Evolutionary conservation across 345 rosid species (phyloP).

Genomic region (Pistacia integerrima): DNA sequence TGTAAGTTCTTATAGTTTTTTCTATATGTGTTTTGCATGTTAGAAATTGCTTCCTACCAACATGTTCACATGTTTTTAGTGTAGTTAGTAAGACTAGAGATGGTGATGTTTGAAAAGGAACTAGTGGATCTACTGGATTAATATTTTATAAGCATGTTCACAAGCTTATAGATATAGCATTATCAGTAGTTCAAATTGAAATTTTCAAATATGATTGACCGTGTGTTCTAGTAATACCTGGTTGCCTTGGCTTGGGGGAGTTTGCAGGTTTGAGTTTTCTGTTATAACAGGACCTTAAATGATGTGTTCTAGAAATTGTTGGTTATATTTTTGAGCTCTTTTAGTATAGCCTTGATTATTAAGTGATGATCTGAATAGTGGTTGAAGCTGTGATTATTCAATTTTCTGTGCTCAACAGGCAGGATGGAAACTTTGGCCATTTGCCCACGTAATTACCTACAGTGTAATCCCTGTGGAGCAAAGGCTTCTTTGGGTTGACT

Average conservation of each 20-base stretch:
- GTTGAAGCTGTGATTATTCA: conserved; percentile 9
- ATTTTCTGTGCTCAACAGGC: conserved; percentile 50
- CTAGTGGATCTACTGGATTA: neutral
- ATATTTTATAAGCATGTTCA: neutral
- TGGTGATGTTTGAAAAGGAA: neutral
- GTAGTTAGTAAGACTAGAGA: neutral
- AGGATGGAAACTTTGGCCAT: conserved; percentile 97
- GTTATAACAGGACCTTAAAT: neutral
- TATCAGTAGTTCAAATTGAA: neutral
- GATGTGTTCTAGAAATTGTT: neutral
- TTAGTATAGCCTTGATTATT: neutral
- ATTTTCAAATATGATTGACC: neutral
- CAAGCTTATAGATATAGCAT: no score
- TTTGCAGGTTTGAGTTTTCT: neutral
- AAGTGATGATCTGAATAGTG: neutral
- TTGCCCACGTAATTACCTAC: conserved; percentile 85
- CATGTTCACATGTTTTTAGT: neutral
- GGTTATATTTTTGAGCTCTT: neutral
- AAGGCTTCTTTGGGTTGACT: conserved; percentile 97
- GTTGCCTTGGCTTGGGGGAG: neutral
- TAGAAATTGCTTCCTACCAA: neutral
- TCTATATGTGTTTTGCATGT: neutral
- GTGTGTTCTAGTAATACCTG: neutral
- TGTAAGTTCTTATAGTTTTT: conserved; percentile 34
- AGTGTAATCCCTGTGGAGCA: conserved; percentile 82